Evolutionary conservation across 2,329 filamentous ascomycete genomes (phyloP), one percentile per base, ranked within the genome.

Genomic region (Venturia aucupariae): DNA sequence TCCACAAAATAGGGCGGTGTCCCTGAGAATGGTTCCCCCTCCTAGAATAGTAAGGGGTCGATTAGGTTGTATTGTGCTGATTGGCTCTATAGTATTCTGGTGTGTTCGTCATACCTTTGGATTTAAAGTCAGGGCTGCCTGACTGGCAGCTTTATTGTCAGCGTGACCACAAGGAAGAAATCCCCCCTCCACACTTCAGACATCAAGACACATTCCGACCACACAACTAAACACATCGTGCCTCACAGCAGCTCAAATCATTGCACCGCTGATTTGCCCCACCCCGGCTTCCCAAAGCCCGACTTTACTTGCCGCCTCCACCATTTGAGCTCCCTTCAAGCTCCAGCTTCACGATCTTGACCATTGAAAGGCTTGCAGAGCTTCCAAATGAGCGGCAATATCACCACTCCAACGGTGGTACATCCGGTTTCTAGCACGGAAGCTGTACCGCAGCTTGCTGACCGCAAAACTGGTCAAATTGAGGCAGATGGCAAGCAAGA

Each of bases 401-500:
- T n/a, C 10, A n/a, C 51, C 17, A 13, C 24, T 17, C 48, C 48
- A 32, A 30, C 13, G 24, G 27, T 55, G 24, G 7, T 55, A 17
- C 48, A 55, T 8, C 48, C 48, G 19, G 24, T 17, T 13, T 35
- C 27, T n/a, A 35, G 51, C 15, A 57, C 30, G 5, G 51, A 57
- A n/a, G 15, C 30, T 57, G 19, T 35, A 32, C 17, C 51, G 27
- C 30, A 38, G 11, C 51, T 35, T 35, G 8, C 51, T 57, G 27
- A n/a, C 39, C 24, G 17, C 11, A 41, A 30, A 8, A 39, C 11
- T 24, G 64, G 55, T 48, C 68, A 67, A 32, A 62, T 65, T 24
- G 41, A 60, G 24, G 27, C 24, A 19, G 59, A 60, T 38, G 61
- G 61, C 17, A 65, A 66, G 51, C 51, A 57, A n/a, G 63, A 48